Percentiles rank a stretch among this genome's conserved stretches.
phyloP scores from a whole-genome alignment of 2,329 filamentous ascomycete species.

The Aureobasidium vineae region DNA sequence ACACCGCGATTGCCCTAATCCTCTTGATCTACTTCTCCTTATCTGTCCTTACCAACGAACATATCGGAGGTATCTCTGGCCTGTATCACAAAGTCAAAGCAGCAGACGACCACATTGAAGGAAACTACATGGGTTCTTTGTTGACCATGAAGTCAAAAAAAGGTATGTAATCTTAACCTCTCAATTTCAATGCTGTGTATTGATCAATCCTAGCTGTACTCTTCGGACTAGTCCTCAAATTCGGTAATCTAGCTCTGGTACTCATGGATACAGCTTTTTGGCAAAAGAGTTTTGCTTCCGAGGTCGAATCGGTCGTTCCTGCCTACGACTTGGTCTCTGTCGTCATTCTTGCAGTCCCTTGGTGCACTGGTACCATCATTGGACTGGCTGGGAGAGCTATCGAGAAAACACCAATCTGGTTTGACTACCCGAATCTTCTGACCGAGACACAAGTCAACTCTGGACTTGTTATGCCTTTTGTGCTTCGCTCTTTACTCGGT shows the following conservation, averaged over 20 bases:
- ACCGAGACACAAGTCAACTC: conserved; percentile 45
- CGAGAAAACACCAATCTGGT: conserved; percentile 49
- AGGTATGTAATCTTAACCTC: conserved; percentile 35
- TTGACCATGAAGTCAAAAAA: conserved; percentile 51
- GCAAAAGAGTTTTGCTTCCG: conserved; percentile 53
- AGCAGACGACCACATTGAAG: conserved; percentile 45
- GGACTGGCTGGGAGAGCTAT: conserved; percentile 48
- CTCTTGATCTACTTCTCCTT: conserved; percentile 51
- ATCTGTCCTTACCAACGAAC: conserved; percentile 45
- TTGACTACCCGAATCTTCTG: conserved; percentile 45
- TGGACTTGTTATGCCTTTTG: conserved; percentile 52
- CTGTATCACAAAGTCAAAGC: conserved; percentile 51
- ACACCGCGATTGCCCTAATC: conserved; percentile 50
- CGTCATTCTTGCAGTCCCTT: conserved; percentile 50
- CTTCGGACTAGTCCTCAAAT: conserved; percentile 51
- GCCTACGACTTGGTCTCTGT: conserved; percentile 49
- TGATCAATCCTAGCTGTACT: conserved; percentile 30
- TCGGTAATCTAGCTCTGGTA: conserved; percentile 52
- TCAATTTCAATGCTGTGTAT: not conserved
- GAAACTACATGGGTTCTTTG: conserved; percentile 50
- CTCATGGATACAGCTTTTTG: conserved; percentile 56
- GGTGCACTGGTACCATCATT: conserved; percentile 50
- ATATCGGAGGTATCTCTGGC: conserved; percentile 45
- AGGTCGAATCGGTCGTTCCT: conserved; percentile 49
- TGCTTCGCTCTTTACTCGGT: conserved; percentile 47